Evolutionary conservation across 352 stramenopile species (phyloP).

Genomic region (Peronospora tabacina): DNA sequence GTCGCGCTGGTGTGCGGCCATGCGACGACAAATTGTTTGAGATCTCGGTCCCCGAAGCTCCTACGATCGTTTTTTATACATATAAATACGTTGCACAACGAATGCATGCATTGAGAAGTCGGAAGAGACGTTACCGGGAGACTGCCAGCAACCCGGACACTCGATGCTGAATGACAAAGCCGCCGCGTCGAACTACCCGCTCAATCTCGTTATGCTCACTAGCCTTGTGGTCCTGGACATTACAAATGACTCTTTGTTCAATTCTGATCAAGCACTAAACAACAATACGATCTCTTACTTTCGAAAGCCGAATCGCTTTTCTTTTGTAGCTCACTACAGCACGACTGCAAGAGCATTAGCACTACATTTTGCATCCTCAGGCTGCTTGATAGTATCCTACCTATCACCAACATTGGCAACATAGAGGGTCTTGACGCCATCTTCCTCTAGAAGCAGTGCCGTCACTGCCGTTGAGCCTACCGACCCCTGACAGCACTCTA

Average conservation of each 20-base stretch:
- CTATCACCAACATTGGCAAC: constrained; percentile 72
- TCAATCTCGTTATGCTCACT: constrained; percentile 44
- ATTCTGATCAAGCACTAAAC: not conserved
- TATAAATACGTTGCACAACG: constrained; percentile 3
- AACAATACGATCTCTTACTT: constrained; percentile 18
- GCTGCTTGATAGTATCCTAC: constrained; percentile 21
- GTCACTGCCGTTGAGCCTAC: constrained; percentile 58
- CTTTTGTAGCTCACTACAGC: constrained; percentile 55
- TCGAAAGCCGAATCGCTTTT: constrained; percentile 45
- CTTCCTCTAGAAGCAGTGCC: constrained; percentile 42
- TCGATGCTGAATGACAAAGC: constrained; percentile 65
- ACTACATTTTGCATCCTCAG: not conserved
- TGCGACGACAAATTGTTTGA: constrained; percentile 67
- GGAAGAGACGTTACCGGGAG: constrained; percentile 36
- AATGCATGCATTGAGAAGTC: not conserved
- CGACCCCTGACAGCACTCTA: constrained; percentile 57
- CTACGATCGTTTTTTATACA: constrained; percentile 19
- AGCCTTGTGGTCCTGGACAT: constrained; percentile 60
- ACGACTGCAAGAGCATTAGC: constrained; percentile 34
- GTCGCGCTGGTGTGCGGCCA: constrained; percentile 40
- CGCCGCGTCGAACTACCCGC: constrained; percentile 47
- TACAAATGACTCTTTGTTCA: not conserved
- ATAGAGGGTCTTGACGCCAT: constrained; percentile 37
- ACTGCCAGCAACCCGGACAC: constrained; percentile 68
- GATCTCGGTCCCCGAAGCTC: constrained; percentile 67